Conservation (phyloP, 2,329 filamentous ascomycete genomes). For the Penicillium occitanis region DNA sequence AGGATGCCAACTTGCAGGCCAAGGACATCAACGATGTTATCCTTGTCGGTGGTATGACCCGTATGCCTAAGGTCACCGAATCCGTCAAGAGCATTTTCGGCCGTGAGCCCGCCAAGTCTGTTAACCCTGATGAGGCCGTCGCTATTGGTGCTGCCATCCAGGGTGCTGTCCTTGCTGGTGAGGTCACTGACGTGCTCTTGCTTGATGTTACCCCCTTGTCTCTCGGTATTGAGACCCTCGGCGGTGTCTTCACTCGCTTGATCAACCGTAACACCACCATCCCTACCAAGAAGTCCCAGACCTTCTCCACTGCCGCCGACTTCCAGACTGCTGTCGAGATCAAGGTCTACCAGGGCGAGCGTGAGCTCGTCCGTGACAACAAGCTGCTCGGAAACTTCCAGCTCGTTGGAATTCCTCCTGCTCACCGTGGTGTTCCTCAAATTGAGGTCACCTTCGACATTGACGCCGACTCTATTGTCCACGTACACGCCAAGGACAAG, state of each 20-base stretch:
- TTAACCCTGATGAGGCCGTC: constrained; percentile 98
- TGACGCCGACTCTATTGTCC: constrained; percentile 95
- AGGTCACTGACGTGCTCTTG: constrained; percentile 92
- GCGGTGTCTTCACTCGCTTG: constrained; percentile 94
- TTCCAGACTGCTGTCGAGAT: constrained; percentile 99
- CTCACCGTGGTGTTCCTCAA: constrained; percentile 93
- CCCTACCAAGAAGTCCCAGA: constrained; percentile 98
- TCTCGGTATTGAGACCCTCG: constrained; percentile 96
- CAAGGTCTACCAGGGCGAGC: constrained; percentile 99
- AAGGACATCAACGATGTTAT: constrained; percentile 98
- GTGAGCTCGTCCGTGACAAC: constrained; percentile 98
- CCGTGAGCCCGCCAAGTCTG: constrained; percentile 93
- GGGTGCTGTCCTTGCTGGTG: constrained; percentile 92
- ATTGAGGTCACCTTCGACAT: constrained; percentile 99
- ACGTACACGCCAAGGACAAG: constrained; percentile 98
- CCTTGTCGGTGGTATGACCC: constrained; percentile 97
- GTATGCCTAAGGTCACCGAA: constrained; percentile 97
- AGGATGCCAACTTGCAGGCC: constrained; percentile 86
- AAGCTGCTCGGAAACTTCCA: constrained; percentile 99
- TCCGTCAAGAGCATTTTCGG: constrained; percentile 97
- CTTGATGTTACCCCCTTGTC: constrained; percentile 95
- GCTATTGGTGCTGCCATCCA: constrained; percentile 97
- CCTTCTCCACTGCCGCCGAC: constrained; percentile 95
- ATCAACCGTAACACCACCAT: constrained; percentile 99
- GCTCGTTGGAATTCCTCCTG: constrained; percentile 93